Evolutionary conservation across 148 eudicot species (phyloP).

Genomic region (Oxyria digyna): DNA sequence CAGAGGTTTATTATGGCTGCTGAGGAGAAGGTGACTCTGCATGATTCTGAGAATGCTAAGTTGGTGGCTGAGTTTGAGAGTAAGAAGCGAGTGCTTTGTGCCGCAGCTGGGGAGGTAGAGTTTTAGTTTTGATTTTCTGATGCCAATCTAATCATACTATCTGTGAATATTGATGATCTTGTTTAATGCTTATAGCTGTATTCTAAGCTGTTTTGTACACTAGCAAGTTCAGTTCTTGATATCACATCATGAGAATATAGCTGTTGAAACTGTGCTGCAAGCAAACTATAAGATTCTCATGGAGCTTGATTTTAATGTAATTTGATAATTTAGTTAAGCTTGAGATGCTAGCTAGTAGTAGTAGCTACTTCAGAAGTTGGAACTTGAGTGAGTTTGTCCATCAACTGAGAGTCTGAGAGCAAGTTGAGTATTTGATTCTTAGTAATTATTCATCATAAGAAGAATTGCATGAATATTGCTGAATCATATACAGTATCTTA

Average conservation of each 20-base stretch:
- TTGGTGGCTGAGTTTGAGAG: constrained; percentile 33
- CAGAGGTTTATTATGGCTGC: constrained; percentile 55
- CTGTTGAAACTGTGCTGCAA: neutral
- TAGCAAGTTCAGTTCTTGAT: neutral
- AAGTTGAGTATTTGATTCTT: neutral
- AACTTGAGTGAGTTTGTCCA: neutral
- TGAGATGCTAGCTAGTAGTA: neutral
- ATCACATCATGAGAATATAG: neutral
- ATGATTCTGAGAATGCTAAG: constrained; percentile 64
- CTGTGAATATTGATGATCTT: neutral
- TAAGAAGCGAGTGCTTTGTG: constrained; percentile 59
- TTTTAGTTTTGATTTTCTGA: neutral
- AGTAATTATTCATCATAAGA: neutral
- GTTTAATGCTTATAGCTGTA: neutral
- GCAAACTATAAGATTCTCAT: neutral
- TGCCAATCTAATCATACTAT: neutral
- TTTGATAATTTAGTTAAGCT: neutral
- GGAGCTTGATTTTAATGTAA: neutral
- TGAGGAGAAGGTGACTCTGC: constrained; percentile 54
- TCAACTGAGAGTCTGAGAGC: neutral
- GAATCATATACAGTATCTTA: neutral
- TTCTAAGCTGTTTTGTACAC: neutral
- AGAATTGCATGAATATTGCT: neutral
- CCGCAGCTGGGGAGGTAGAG: constrained; percentile 46
- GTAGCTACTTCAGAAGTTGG: neutral